Base-by-base conservation (phyloP, 2,329 filamentous ascomycete genomes). In the Sporothrix dimorphospora region DNA sequence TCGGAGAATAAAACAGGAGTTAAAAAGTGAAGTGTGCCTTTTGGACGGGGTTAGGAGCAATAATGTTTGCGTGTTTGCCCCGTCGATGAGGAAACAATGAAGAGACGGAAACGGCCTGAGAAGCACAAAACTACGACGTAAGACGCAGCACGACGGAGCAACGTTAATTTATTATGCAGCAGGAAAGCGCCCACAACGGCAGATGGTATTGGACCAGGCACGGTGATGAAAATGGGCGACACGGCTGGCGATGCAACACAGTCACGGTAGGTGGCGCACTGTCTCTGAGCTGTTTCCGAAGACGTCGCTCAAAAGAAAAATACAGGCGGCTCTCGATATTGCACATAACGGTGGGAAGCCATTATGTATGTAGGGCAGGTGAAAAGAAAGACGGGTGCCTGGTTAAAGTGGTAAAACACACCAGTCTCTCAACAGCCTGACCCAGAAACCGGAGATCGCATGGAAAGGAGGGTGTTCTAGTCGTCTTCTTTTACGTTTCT, bases 401-500 rank as follows among this genome's bases (percentile, higher is more conserved):
- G 67, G 67, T 57, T 69, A 69, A 47, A 69, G 38, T 14, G 27
- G 2, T 59, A 53, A 42, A 55, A 34, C 49, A 1, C 24, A 11
- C 7, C 16, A 11, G 6, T 34, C 30, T 34, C n/a, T n/a, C 55
- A 40, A 40, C 11, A 40, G 34, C 51, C 24, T 24, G 14, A 59
- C 67, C 67, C 51, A 69, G 67, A 51, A 59, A 69, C 67, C 16
- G 34, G 66, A 53, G 30, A 53, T 34, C 16, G 45, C n/a, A 63
- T 16, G 38, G 27, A 9, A 3, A 16, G 30, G 30, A 9, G 47
- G 30, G 47, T 30, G 47, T 55, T 68, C 65, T 68, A 27, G 21
- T 57, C 51, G 12, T 47, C 34, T 45, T 59, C 51, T 45, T 51
- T 59, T 21, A 21, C 1, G n/a, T 42, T 14, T 27, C 30, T 49